phyloP scores from a whole-genome alignment of 305 asterid genomes.

The Petunia hybrid region DNA sequence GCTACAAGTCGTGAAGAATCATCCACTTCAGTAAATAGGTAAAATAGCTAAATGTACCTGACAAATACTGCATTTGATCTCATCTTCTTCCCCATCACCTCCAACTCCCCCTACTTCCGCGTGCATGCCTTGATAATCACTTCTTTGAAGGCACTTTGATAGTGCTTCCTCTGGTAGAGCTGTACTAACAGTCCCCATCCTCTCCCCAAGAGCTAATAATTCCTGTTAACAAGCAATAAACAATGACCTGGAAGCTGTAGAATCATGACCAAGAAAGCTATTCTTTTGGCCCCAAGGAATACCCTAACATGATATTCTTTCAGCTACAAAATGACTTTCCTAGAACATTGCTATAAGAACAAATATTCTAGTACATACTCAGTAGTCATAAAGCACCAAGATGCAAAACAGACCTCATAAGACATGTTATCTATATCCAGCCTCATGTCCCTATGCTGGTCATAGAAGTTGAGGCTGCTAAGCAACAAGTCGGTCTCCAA shows the following conservation, averaged over 20 bases:
- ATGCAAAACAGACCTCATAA: conserved; percentile 64
- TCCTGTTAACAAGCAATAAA: conserved; percentile 56
- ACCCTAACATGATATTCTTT: neutral
- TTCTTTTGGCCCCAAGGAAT: no score
- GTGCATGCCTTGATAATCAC: conserved; percentile 47
- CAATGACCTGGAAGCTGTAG: neutral
- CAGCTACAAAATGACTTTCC: conserved; percentile 1
- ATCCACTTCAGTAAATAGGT: neutral
- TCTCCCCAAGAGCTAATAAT: conserved; percentile 84
- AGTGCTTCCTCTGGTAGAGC: conserved; percentile 82
- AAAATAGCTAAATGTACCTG: conserved; percentile 41
- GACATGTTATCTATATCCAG: conserved; percentile 91
- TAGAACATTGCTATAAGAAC: neutral
- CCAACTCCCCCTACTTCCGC: conserved; percentile 38
- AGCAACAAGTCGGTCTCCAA: conserved; percentile 70
- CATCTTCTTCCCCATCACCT: conserved; percentile 49
- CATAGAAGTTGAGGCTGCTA: conserved; percentile 65
- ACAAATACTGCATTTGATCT: conserved; percentile 38
- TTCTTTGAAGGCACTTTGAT: conserved; percentile 65
- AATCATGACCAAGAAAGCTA: neutral
- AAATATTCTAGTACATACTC: neutral
- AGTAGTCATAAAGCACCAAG: neutral
- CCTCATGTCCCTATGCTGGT: conserved; percentile 87
- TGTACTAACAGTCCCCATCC: conserved; percentile 91
- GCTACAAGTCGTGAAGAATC: neutral